These are phyloP conservation scores for Globisporangium barbulae DNA, from an alignment of 352 stramenopile species.

Conservation along the genomic window DNA sequence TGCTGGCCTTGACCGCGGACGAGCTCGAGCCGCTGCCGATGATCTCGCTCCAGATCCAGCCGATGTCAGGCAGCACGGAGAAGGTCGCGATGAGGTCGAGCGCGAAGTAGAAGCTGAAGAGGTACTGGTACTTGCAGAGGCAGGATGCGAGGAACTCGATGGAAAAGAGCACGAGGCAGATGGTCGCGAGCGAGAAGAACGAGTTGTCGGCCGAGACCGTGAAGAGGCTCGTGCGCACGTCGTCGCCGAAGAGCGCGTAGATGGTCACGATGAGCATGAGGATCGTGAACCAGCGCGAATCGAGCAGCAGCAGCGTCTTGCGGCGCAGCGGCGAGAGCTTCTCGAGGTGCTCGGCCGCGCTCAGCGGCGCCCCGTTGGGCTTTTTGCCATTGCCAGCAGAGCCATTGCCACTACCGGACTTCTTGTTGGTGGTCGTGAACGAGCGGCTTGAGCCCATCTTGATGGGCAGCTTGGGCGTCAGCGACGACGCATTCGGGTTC, in stretches of 20 bases:
- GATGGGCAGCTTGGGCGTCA: conserved; percentile 60
- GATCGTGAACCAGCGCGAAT: conserved; percentile 70
- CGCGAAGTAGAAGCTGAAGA: conserved; percentile 91
- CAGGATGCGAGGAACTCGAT: conserved; percentile 86
- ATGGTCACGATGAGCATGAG: conserved; percentile 90
- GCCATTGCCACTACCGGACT: conserved; percentile 7
- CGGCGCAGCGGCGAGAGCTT: conserved; percentile 35
- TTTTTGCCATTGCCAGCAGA: conserved; percentile 5
- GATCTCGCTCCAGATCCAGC: conserved; percentile 76
- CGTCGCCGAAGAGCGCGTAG: conserved; percentile 92
- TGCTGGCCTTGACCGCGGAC: conserved; percentile 65
- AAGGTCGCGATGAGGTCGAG: conserved; percentile 85
- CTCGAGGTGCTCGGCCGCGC: conserved; percentile 37
- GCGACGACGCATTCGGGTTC: conserved; percentile 42
- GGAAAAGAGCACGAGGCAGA: conserved; percentile 87
- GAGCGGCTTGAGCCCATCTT: conserved; percentile 34
- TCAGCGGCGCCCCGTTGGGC: conserved; percentile 9
- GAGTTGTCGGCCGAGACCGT: conserved; percentile 64
- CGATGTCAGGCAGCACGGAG: conserved; percentile 82
- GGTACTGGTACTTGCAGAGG: conserved; percentile 68
- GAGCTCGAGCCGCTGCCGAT: conserved; percentile 44
- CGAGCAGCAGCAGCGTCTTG: conserved; percentile 48
- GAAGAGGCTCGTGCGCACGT: conserved; percentile 84
- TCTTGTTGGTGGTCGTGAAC: conserved; percentile 14
- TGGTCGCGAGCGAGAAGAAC: conserved; percentile 83